phyloP scores from a whole-genome alignment of 768 basidiomycete genomes.

The Lactarius pseudohatsudake region DNA sequence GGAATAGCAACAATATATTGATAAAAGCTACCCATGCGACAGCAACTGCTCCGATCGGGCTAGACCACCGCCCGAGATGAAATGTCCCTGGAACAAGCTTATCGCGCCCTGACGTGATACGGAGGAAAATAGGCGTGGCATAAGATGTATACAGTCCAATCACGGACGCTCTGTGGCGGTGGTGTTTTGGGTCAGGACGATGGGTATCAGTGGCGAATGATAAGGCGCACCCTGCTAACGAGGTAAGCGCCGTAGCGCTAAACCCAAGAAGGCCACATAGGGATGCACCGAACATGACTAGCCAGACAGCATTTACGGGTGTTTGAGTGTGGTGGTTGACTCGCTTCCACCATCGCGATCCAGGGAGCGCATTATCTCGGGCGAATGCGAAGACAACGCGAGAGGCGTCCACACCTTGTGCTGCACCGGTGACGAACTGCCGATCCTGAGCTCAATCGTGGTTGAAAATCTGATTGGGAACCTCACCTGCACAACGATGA shows the following conservation, averaged over 20 bases:
- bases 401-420: slow-evolving; percentile 73
- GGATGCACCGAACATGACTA: slow-evolving; percentile 57
- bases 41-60: slow-evolving; percentile 58
- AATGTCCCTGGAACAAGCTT: slow-evolving; percentile 61
- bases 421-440: slow-evolving; percentile 71
- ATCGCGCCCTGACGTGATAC: slow-evolving; percentile 65
- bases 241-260: slow-evolving; percentile 58
- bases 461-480: slow-evolving; percentile 21
- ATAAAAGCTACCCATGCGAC: slow-evolving; percentile 69
- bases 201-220: not conserved
- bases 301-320: slow-evolving; percentile 75
- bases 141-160: slow-evolving; percentile 72
- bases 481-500: slow-evolving; percentile 59
- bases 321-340: slow-evolving; percentile 61
- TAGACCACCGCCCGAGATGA: slow-evolving; percentile 57
- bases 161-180: slow-evolving; percentile 55
- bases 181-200: not conserved
- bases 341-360: slow-evolving; percentile 67
- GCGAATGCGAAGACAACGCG: slow-evolving; percentile 77
- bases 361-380: slow-evolving; percentile 70
- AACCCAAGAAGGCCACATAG: slow-evolving; percentile 67
- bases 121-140: slow-evolving; percentile 64
- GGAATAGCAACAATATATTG: slow-evolving; percentile 55
- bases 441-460: slow-evolving; percentile 26
- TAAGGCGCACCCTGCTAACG: slow-evolving; percentile 59